Percentiles rank a stretch among this genome's conserved stretches.
phyloP scores from a whole-genome alignment of 805 yeast species.

The Starmera dryadoides region DNA sequence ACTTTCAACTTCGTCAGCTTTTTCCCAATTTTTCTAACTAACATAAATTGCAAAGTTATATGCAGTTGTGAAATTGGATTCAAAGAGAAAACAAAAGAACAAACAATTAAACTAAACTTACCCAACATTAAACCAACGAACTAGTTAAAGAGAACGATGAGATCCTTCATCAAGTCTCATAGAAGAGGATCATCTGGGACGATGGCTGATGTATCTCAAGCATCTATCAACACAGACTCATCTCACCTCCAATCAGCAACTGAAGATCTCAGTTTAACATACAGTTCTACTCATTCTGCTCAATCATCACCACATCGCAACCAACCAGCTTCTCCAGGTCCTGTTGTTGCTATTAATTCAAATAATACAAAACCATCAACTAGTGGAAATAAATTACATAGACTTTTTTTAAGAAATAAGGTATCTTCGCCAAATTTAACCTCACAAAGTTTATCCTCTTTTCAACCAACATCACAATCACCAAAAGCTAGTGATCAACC shows the following conservation, averaged over 20 bases:
- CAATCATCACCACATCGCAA: slow-evolving; percentile 5
- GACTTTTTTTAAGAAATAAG: slow-evolving; percentile 18
- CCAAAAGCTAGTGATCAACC: slow-evolving; percentile 13
- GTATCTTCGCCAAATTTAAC: slow-evolving; percentile 9
- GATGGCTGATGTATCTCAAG: slow-evolving; percentile 4
- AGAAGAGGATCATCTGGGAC: slow-evolving; percentile 26
- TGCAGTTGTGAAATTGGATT: too few species aligned
- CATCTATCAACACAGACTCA: slow-evolving; percentile 2
- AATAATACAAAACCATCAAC: not conserved
- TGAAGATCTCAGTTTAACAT: not conserved
- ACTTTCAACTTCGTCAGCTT: too few species aligned
- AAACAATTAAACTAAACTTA: too few species aligned
- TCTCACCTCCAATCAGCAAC: not conserved
- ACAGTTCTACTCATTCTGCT: not conserved
- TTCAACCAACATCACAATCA: slow-evolving; percentile 11
- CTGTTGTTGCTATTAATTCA: too few species aligned
- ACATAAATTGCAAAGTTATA: too few species aligned
- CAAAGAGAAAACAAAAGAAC: too few species aligned
- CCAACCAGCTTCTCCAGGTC: slow-evolving; percentile 5
- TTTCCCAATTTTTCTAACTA: too few species aligned
- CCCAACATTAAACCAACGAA: not conserved
- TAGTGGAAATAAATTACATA: slow-evolving; percentile 14
- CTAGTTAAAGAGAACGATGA: slow-evolving; percentile 15
- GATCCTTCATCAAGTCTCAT: slow-evolving; percentile 33
- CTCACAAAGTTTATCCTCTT: slow-evolving; percentile 10